These are phyloP conservation scores for Venturia oleaginea DNA, from an alignment of 2,329 filamentous ascomycete genomes.

Conservation along the genomic window DNA sequence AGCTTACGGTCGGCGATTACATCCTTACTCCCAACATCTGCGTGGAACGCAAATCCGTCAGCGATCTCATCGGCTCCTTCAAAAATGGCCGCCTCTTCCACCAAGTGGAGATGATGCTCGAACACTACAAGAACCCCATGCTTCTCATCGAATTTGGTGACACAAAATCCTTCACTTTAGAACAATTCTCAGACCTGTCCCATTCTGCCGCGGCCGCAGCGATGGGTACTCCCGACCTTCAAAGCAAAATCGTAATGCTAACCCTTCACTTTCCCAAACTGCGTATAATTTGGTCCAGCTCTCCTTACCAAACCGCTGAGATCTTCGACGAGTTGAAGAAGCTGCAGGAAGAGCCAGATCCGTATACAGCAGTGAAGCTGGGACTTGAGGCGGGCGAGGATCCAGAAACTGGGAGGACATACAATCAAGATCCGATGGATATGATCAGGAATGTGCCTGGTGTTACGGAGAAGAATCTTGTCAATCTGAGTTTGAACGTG, in stretches of 20 bases:
- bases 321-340: conserved; percentile 93
- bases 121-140: conserved; percentile 82
- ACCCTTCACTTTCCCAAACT: conserved; percentile 86
- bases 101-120: conserved; percentile 89
- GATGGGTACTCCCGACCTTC: conserved; percentile 60
- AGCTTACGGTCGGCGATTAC: conserved; percentile 95
- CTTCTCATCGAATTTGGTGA: conserved; percentile 96
- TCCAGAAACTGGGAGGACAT: conserved; percentile 13
- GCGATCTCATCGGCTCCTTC: conserved; percentile 85
- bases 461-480: conserved; percentile 69
- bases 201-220: conserved; percentile 42
- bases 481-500: conserved; percentile 60
- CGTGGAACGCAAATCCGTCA: conserved; percentile 87
- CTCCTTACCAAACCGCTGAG: conserved; percentile 91
- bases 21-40: conserved; percentile 85
- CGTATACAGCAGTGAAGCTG: conserved; percentile 72
- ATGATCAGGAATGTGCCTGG: conserved; percentile 83
- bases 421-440: conserved; percentile 38
- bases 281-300: conserved; percentile 87
- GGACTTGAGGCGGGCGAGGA: conserved; percentile 57
- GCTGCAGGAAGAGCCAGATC: conserved; percentile 82
- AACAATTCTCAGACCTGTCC: conserved; percentile 40
- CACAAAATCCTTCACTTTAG: conserved; percentile 93
- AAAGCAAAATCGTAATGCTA: conserved; percentile 84
- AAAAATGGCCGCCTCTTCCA: conserved; percentile 84